Evolutionary conservation across 352 stramenopile species (phyloP).

Genomic region (Pythium grandisporangium): DNA sequence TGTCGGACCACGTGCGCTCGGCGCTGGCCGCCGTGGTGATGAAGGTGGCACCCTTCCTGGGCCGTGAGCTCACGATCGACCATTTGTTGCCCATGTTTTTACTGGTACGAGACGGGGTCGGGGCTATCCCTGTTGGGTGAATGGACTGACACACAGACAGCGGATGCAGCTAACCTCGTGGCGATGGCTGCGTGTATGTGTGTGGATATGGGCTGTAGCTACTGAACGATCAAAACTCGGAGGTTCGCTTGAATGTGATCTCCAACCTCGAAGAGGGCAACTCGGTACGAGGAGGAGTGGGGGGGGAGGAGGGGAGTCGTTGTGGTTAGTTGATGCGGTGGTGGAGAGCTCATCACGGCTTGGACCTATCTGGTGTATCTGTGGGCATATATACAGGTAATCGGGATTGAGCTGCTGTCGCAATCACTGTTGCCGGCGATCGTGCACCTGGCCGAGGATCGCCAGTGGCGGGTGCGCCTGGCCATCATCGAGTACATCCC

Average conservation of each 20-base stretch:
- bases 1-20: constrained; percentile 95
- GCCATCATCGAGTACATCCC: constrained; percentile 99
- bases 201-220: constrained; percentile 40
- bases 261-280: constrained; percentile 96
- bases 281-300: constrained; percentile 46
- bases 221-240: constrained; percentile 94
- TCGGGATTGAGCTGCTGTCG: constrained; percentile 95
- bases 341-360: too few species aligned
- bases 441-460: constrained; percentile 96
- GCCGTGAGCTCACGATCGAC: constrained; percentile 89
- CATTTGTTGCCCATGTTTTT: constrained; percentile 94
- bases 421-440: constrained; percentile 97
- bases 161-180: too few species aligned
- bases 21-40: constrained; percentile 93
- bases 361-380: too few species aligned
- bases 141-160: too few species aligned
- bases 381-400: constrained; percentile 70
- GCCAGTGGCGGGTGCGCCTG: constrained; percentile 97
- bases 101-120: constrained; percentile 57
- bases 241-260: constrained; percentile 99
- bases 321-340: too few species aligned
- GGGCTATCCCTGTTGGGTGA: too few species aligned
- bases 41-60: constrained; percentile 92
- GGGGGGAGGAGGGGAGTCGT: too few species aligned
- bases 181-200: too few species aligned